Base-by-base conservation (phyloP, 1,284 basidiomycete species). In the Psilocybe mexicana region DNA sequence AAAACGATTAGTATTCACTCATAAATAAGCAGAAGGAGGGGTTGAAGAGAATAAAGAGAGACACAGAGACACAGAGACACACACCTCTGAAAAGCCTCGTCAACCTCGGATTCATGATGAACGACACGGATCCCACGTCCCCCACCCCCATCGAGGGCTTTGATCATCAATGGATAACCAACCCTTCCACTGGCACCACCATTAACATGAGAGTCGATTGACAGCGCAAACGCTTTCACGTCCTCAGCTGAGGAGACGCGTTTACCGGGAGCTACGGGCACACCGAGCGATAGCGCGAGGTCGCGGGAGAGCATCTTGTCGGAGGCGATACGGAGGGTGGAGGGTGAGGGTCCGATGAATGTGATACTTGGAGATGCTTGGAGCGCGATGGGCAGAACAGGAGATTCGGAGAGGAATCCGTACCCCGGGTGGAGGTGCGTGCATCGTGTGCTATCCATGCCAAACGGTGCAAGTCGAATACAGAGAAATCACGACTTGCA, bases 81-180 rank as follows among this genome's bases (percentile, higher is more conserved):
- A n/a, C 42, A 74, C 74, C 73, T 66, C 23, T 75, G 72, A 67
- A 80, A 83, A 2, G 81, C 75, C 38, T 72, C 75, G 52, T 75
- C 75, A 28, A 74, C 64, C 6, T 64, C 67, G 14, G 59, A 62
- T 25, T 57, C 62, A 2, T 30, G 40, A 12, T 69, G 58, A 18
- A 76, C 74, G 50, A 74, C 71, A 58, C 73, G 79, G 54, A 84
- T 78, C 10, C 83, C 83, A 63, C 81, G 76, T 5, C 83, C 83
- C 23, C 83, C 83, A 2, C 83, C 83, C 24, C 83, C 83, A 3
- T 79, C 80, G 0, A 81, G 73, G 0, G 82, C 80, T 66, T 85
- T 84, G 67, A 86, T 79, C 58, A 86, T 79, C 18, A 80, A 67
- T 1, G 79, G 83, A 62, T 77, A 81, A 36, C 75, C 78, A 47